Conservation (phyloP, 768 basidiomycete species). For the Mycena capillaripes region DNA sequence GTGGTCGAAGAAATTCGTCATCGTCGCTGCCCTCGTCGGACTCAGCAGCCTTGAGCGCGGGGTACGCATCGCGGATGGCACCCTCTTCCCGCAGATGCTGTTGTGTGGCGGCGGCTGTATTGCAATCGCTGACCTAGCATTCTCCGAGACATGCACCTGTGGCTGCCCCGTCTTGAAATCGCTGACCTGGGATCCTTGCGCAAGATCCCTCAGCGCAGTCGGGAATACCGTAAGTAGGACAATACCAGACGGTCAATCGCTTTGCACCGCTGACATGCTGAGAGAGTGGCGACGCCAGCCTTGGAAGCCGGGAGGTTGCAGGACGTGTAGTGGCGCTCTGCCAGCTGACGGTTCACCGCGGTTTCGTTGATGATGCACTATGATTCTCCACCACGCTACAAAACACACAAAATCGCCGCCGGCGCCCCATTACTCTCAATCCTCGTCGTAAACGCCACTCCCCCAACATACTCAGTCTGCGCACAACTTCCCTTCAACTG, state of each 20-base stretch:
- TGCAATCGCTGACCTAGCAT: conserved; percentile 36
- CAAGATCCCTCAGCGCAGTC: background rate
- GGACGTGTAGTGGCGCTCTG: conserved; percentile 26
- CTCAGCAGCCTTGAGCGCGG: conserved; percentile 1
- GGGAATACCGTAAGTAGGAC: background rate
- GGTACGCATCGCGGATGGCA: conserved; percentile 27
- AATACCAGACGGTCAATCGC: conserved; percentile 25
- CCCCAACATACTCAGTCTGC: conserved; percentile 28
- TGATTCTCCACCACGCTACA: no score
- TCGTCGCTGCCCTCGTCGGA: conserved; percentile 2
- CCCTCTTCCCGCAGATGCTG: conserved; percentile 35
- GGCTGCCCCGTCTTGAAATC: no score
- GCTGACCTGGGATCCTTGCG: no score
- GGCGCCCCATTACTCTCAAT: conserved; percentile 23
- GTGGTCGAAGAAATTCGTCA: conserved; percentile 7
- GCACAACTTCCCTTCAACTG: conserved; percentile 30
- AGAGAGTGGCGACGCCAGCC: conserved; percentile 27
- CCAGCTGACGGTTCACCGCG: conserved; percentile 11
- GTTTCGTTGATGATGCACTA: conserved; percentile 2
- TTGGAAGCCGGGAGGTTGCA: conserved; percentile 29
- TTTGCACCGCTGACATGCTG: conserved; percentile 24
- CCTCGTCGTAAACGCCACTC: conserved; percentile 34
- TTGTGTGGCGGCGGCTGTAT: conserved; percentile 34
- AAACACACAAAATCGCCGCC: conserved; percentile 11
- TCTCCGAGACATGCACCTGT: no score